Conservation (phyloP, 225 moss, liverwort and hornwort genomes). For the Takakia lepidozioides region DNA sequence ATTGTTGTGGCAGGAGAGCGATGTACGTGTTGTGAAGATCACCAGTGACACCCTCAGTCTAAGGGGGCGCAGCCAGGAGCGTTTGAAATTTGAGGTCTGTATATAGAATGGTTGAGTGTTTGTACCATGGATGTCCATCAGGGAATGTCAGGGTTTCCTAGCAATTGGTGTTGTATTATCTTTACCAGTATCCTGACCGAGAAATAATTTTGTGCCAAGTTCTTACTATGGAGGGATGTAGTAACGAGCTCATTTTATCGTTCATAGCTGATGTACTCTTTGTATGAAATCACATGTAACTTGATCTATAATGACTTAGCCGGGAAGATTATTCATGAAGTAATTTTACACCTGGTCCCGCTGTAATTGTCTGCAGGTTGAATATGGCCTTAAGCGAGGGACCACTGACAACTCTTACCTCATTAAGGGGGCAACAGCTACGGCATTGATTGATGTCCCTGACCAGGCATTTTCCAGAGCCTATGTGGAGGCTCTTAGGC, state of each 20-base stretch:
- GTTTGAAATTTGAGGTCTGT: conserved; percentile 46
- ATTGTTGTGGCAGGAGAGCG: conserved; percentile 45
- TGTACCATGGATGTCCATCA: no score
- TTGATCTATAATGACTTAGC: no score
- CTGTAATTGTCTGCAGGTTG: conserved; percentile 46
- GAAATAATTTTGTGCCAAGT: no score
- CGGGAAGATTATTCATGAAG: background rate
- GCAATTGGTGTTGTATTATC: no score
- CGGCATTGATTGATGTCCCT: conserved; percentile 73
- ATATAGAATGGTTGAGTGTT: background rate
- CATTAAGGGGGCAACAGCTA: conserved; percentile 46
- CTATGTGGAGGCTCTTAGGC: conserved; percentile 44
- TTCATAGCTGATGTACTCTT: no score
- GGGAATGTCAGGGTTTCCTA: no score
- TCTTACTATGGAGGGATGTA: no score
- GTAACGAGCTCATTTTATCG: no score
- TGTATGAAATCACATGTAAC: no score
- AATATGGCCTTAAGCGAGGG: conserved; percentile 83
- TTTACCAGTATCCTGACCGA: no score
- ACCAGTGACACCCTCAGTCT: conserved; percentile 59
- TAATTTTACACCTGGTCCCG: background rate
- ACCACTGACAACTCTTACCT: conserved; percentile 91
- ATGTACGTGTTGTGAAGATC: conserved; percentile 51
- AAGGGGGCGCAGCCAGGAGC: conserved; percentile 52
- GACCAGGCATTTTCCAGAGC: conserved; percentile 68